Base-by-base conservation (phyloP, 169 alveolate genomes). In the Plasmodium adleri region DNA sequence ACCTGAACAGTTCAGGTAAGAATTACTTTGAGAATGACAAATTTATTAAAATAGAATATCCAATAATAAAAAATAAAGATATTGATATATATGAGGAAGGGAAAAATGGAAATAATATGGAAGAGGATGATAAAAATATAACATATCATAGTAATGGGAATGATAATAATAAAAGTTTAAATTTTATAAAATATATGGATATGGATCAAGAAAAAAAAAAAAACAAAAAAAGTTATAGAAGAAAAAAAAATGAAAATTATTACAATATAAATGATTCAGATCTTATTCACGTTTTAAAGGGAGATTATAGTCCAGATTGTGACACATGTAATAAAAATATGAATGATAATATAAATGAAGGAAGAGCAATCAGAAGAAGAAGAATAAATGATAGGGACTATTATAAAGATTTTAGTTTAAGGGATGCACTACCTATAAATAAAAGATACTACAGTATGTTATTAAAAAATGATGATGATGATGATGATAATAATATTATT, bases 11-110 rank as follows among this genome's bases (percentile, higher is more conserved):
- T 49, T 8, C 71, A 20, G 83, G 63, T 32, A 50, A 59, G 12
- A 80, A 68, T 28, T 80, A 45, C 50, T 80, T 80, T 60, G 90
- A 80, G 58, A n/a, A 52, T 49, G 90, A 80, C 9, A 80, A 68
- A 54, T 80, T 26, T 72, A 43, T 68, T 15, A 12, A 68, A 32
- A 47, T 80, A 80, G 39, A 80, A 52, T 80, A 56, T 49, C 83
- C 83, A 67, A 7, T 67, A 68, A 47, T 15, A n/a, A 49, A 54
- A 43, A 28, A 58, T 68, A 43, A 1, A 45, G 13, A 66, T 56
- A 28, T 56, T 47, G 6, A 54, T 47, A 12, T 17, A 15, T 8
- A 56, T 13, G 9, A 32, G 45, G 45, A 32, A 32, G 45, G 45
- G 6, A 56, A 12, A 2, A n/a, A 56, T 56, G 24, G 9, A 56